phyloP scores from a whole-genome alignment of 2,329 filamentous ascomycete genomes.

The Aspergillus latus region DNA sequence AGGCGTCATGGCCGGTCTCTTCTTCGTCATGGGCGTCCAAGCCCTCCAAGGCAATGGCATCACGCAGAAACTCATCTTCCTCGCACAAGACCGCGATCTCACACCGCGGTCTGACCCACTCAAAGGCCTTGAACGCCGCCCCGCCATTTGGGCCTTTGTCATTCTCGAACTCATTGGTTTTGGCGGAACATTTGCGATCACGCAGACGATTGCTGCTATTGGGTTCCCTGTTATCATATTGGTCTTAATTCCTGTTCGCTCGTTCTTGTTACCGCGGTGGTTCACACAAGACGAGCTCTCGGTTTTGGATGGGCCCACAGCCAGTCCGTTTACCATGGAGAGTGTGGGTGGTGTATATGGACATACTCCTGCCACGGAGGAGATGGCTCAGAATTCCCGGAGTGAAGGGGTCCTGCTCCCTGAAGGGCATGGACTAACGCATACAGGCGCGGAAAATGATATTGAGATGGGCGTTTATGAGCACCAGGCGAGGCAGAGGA shows the following conservation, averaged over 20 bases:
- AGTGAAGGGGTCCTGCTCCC: conserved; percentile 22
- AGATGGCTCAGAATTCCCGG: conserved; percentile 4
- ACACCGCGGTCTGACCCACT: conserved; percentile 61
- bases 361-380: conserved; percentile 26
- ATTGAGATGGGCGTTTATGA: conserved; percentile 44
- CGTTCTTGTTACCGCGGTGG: conserved; percentile 61
- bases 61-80: conserved; percentile 70
- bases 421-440: conserved; percentile 14
- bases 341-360: conserved; percentile 66
- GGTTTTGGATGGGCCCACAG: conserved; percentile 70
- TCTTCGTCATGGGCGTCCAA: conserved; percentile 82
- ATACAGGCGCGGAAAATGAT: conserved; percentile 38
- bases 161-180: conserved; percentile 68
- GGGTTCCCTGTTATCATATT: conserved; percentile 77
- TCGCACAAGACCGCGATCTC: conserved; percentile 64
- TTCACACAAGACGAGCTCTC: conserved; percentile 62
- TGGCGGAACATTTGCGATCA: conserved; percentile 77
- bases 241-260: conserved; percentile 65
- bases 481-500: conserved; percentile 31
- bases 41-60: conserved; percentile 75
- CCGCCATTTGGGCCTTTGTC: conserved; percentile 71
- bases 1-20: conserved; percentile 74
- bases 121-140: conserved; percentile 58
- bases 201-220: conserved; percentile 78
- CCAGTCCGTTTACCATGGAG: conserved; percentile 73